Evolutionary conservation across 805 yeast species (phyloP), one percentile per base, ranked within the genome.

Genomic region (Kurtzmaniella cleridarum): DNA sequence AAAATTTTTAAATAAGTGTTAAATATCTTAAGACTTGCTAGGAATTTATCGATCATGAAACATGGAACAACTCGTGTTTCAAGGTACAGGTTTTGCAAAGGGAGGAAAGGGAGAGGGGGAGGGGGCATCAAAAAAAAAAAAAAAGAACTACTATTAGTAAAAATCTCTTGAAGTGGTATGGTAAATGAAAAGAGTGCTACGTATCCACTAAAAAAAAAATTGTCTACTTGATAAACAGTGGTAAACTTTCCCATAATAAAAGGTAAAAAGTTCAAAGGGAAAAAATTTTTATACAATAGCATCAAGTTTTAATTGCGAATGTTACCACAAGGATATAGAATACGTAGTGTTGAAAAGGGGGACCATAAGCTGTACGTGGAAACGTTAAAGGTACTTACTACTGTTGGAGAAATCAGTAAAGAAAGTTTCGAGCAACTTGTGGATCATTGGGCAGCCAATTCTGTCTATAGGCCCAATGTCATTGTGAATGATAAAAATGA

Each of bases 341-440:
- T 89, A 38, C 75, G 96, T 50, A 69, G 78, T 20, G 57, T 85
- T 17, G 59, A 66, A 40, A 46, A 57, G 6, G 49, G 65, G 0
- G 97, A 90, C 59, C 80, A 71, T 55, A 73, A 76, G n/a, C 80
- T 83, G 10, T 81, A 81, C 7, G 63, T 83, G 18, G 74, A 73
- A 24, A 79, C 86, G 0, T 65, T 93, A 34, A 59, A 68, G 10
- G 84, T 75, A 3, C 69, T 91, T 46, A 93, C 98, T 9, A 77
- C 84, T 0, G 96, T 93, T 3, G 98, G 98, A 0, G 71, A 75
- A 5, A 72, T 93, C 24, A 55, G 81, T 2, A 44, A 54, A 17
- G 62, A 57, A 8, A 61, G 71, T 41, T 91, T 84, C 57, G 53
- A 53, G 2, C 62, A 61, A 4, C 71, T 79, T 26, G 57, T 84